These are phyloP conservation scores for Martensiomyces pterosporus DNA, from an alignment of 192 early-diverging fungal genomes.

Conservation along the genomic window DNA sequence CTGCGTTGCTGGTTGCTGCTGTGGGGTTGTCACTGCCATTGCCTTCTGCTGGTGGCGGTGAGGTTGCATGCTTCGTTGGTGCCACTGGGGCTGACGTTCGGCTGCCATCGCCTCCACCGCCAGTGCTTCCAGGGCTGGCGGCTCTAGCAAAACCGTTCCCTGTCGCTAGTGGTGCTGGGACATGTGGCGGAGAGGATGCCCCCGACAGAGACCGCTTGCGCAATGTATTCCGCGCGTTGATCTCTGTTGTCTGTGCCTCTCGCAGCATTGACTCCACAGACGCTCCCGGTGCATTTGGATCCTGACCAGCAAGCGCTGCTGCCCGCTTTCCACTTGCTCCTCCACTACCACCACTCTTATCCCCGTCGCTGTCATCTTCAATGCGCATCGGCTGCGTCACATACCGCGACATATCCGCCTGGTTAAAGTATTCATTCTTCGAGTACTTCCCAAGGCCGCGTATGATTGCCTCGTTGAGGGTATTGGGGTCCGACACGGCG, in stretches of 20 bases:
- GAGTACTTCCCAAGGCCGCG: constrained; percentile 37
- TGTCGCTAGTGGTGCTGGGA: too few species aligned
- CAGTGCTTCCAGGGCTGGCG: background rate
- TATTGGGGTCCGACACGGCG: constrained; percentile 37
- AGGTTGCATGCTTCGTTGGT: background rate
- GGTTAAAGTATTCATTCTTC: constrained; percentile 33
- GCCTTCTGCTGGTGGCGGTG: background rate
- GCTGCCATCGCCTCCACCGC: background rate
- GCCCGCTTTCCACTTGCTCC: too few species aligned
- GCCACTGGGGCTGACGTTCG: background rate
- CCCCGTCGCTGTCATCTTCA: constrained; percentile 13
- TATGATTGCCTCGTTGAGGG: constrained; percentile 45
- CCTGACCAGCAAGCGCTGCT: too few species aligned
- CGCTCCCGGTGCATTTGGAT: constrained; percentile 6
- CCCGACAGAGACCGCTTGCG: background rate
- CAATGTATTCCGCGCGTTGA: constrained; percentile 4
- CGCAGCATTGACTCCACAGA: constrained; percentile 47
- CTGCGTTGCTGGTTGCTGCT: background rate
- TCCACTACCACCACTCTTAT: too few species aligned
- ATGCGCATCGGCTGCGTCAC: constrained; percentile 35
- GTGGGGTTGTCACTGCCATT: background rate
- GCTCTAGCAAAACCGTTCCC: too few species aligned
- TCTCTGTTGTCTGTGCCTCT: constrained; percentile 35
- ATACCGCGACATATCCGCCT: constrained; percentile 44
- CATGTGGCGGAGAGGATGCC: too few species aligned